These are phyloP conservation scores for Erucastrum elatum DNA, from an alignment of 345 rosid species.

Conservation along the genomic window DNA sequence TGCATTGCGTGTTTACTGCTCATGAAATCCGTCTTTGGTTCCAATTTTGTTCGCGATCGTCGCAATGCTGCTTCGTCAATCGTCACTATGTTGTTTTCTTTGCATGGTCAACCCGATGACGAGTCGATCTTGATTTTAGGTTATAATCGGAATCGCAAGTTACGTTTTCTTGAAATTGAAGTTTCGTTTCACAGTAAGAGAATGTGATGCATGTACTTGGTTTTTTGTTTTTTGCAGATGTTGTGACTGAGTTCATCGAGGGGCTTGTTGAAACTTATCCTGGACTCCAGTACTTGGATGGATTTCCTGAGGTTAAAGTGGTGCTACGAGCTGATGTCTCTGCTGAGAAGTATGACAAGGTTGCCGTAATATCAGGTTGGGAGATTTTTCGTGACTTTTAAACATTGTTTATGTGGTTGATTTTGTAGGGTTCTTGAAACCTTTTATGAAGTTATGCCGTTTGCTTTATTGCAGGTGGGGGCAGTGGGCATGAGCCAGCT, in stretches of 20 bases:
- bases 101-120: constrained; percentile 28
- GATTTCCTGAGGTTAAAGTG: constrained; percentile 97
- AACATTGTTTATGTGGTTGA: neutral
- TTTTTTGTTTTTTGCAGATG: constrained; percentile 50
- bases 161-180: neutral
- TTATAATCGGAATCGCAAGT: neutral
- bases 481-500: constrained; percentile 99
- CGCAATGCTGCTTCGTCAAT: constrained; percentile 19
- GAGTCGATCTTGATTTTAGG: neutral
- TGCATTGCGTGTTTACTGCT: constrained; percentile 27
- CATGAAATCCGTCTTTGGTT: neutral
- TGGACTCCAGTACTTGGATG: constrained; percentile 84
- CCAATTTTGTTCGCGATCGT: constrained; percentile 18
- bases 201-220: neutral
- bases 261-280: constrained; percentile 93
- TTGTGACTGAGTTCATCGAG: constrained; percentile 92
- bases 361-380: constrained; percentile 93
- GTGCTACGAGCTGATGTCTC: constrained; percentile 90
- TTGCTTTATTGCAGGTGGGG: constrained; percentile 63
- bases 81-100: constrained; percentile 1
- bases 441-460: constrained; percentile 9
- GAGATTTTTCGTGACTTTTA: neutral
- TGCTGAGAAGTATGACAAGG: constrained; percentile 65
- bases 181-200: no score
- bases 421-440: neutral